Evolutionary conservation across 73 alveolate species (phyloP), one percentile per base, ranked within the genome.

Genomic region (Uronychia setigera): DNA sequence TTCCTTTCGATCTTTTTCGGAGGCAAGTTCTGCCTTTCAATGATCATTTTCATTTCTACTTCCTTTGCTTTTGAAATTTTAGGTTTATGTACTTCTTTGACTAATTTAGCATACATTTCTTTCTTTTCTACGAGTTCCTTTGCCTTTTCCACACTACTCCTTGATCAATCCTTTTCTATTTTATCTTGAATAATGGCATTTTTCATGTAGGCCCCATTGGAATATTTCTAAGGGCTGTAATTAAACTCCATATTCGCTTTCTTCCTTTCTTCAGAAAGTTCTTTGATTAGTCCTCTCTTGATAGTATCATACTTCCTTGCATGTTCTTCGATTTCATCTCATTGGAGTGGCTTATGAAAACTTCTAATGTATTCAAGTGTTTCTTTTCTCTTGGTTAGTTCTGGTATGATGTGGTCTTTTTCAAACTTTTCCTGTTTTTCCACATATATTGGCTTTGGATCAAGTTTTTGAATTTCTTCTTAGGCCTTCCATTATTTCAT

Each of bases 31-130:
- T 32, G 57, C 74, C 80, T 75, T 0, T 79, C 83, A 26, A 77
- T 85, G 35, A 84, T 31, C 31, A 26, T 33, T 34, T 82, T 60
- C 78, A 82, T 31, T 46, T 85, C 87, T 0, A 1, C 59, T 33
- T 58, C 58, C 80, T 85, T 85, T 26, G 29, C 30, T 33, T 34
- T 79, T 26, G 83, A 84, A 9, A 85, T 29, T 0, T 77, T 19
- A 19, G 92, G 92, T 35, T 31, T 31, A 58, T 78, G 84, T 30
- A 85, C 13, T 25, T 85, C 92, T 30, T 75, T 57, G 9, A 85
- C 88, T 27, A 75, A 29, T 58, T 85, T 84, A 78, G 92, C 92
- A 31, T 85, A 85, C 13, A 29, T 35, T 58, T 84, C 46, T 29
- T 83, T 32, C 57, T 85, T 85, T 29, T 80, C 76, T 31, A 85